Conservation (phyloP, 768 basidiomycete species). For the Amanita fuliginea region DNA sequence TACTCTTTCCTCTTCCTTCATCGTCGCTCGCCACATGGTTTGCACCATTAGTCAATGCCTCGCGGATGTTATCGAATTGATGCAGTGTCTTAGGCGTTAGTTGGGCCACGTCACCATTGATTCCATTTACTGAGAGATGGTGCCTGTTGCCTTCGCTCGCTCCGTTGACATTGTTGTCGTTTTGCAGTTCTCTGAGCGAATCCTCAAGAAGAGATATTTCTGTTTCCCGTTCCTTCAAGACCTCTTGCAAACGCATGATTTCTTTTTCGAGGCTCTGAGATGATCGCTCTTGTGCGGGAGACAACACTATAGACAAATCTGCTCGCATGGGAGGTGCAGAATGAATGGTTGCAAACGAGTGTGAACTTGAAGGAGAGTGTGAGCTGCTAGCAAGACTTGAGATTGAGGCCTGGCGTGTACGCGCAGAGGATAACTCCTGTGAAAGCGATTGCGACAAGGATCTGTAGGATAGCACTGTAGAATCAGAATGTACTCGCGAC, state of each 20-base stretch:
- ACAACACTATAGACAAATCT: conserved; percentile 49
- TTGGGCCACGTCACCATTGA: conserved; percentile 18
- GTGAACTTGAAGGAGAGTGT: conserved; percentile 51
- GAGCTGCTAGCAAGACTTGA: conserved; percentile 62
- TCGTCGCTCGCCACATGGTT: conserved; percentile 23
- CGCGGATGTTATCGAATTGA: conserved; percentile 66
- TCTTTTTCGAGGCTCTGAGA: conserved; percentile 84
- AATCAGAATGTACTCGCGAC: conserved; percentile 9
- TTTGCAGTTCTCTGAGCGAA: conserved; percentile 29
- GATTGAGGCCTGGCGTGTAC: conserved; percentile 73
- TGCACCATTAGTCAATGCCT: conserved; percentile 47
- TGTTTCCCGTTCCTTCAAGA: conserved; percentile 82
- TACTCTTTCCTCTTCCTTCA: conserved; percentile 21
- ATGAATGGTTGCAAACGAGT: conserved; percentile 21
- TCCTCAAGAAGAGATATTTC: conserved; percentile 75
- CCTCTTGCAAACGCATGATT: conserved; percentile 91
- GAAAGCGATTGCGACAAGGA: conserved; percentile 94
- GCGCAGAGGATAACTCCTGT: conserved; percentile 89
- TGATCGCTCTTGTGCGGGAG: conserved; percentile 53
- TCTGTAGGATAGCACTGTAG: conserved; percentile 28
- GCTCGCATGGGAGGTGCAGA: conserved; percentile 27
- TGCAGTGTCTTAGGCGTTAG: conserved; percentile 65
- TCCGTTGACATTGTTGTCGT: conserved; percentile 12
- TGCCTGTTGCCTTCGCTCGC: conserved; percentile 9
- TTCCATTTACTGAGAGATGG: conserved; percentile 13